A percentile compares a stretch with the other conserved stretches of the same genome.
These are phyloP conservation scores for Hortaea sp. DNA, from an alignment of 2,329 filamentous ascomycete species.

Conservation along the genomic window DNA sequence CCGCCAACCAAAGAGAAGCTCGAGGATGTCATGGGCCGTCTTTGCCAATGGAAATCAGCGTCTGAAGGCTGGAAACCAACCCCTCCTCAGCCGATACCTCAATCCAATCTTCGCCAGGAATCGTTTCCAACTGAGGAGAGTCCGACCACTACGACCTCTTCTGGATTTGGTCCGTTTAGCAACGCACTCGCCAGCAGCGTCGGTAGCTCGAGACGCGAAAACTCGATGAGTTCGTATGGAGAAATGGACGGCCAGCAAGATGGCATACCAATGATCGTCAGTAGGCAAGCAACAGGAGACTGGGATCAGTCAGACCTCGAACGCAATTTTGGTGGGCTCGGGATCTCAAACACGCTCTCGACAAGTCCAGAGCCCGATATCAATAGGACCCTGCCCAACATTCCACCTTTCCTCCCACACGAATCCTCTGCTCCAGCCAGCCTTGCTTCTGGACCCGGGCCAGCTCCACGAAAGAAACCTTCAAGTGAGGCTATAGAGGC, in stretches of 20 bases:
- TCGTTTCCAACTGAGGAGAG: slow-evolving; percentile 63
- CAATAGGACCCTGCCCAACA: slow-evolving; percentile 10
- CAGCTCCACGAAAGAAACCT: slow-evolving; percentile 48
- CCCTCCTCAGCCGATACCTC: slow-evolving; percentile 39
- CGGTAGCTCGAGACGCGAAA: slow-evolving; percentile 68
- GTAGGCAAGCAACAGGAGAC: slow-evolving; percentile 59
- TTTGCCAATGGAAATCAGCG: slow-evolving; percentile 90
- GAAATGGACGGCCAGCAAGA: slow-evolving; percentile 75
- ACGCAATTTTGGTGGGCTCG: slow-evolving; percentile 52
- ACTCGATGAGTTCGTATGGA: slow-evolving; percentile 78
- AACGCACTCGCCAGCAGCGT: slow-evolving; percentile 57
- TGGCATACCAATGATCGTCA: slow-evolving; percentile 66
- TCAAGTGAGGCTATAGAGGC: slow-evolving; percentile 64
- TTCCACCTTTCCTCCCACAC: slow-evolving; percentile 46
- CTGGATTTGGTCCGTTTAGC: slow-evolving; percentile 51
- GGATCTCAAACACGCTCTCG: slow-evolving; percentile 43
- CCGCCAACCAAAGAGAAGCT: slow-evolving; percentile 88
- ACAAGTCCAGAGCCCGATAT: slow-evolving; percentile 13
- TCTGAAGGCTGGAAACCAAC: slow-evolving; percentile 46
- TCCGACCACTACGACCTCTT: slow-evolving; percentile 67
- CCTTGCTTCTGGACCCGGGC: slow-evolving; percentile 13
- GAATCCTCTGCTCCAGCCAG: slow-evolving; percentile 56
- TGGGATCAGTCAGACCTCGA: slow-evolving; percentile 56
- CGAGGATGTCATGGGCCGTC: slow-evolving; percentile 72
- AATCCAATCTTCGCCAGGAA: slow-evolving; percentile 55